Evolutionary conservation across 2,329 filamentous ascomycete species (phyloP).

Genomic region (Gremmenia infestans): DNA sequence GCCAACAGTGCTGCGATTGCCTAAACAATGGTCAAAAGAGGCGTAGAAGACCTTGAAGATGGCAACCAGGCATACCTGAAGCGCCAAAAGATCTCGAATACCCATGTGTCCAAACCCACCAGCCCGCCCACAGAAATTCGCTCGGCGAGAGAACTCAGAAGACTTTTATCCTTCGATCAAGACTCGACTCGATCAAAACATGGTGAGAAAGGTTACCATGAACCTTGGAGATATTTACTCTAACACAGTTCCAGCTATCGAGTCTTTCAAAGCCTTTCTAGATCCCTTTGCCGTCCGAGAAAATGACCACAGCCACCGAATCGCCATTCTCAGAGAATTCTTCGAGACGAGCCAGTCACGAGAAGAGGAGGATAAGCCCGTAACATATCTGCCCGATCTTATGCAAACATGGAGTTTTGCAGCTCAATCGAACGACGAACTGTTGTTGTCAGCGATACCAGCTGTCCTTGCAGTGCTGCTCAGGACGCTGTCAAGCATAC

Average conservation of each 20-base stretch:
- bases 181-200: conserved; percentile 63
- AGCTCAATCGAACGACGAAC: conserved; percentile 72
- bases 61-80: conserved; percentile 31
- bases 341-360: conserved; percentile 52
- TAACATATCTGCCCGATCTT: conserved; percentile 68
- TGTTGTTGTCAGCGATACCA: conserved; percentile 72
- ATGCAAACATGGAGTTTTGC: conserved; percentile 88
- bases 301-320: conserved; percentile 43
- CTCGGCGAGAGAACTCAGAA: conserved; percentile 61
- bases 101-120: conserved; percentile 38
- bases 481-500: conserved; percentile 66
- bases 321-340: conserved; percentile 63
- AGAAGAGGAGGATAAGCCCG: conserved; percentile 48
- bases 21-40: conserved; percentile 28
- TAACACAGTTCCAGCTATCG: conserved; percentile 46
- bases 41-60: conserved; percentile 23
- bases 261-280: conserved; percentile 66
- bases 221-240: neutral
- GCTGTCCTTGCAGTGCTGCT: conserved; percentile 79
- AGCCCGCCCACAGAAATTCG: conserved; percentile 53
- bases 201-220: conserved; percentile 37
- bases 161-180: conserved; percentile 66
- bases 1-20: neutral
- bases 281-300: conserved; percentile 56
- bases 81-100: conserved; percentile 36